Evolutionary conservation across 2,329 filamentous ascomycete genomes (phyloP).

Genomic region (Lachnellula hyalina): DNA sequence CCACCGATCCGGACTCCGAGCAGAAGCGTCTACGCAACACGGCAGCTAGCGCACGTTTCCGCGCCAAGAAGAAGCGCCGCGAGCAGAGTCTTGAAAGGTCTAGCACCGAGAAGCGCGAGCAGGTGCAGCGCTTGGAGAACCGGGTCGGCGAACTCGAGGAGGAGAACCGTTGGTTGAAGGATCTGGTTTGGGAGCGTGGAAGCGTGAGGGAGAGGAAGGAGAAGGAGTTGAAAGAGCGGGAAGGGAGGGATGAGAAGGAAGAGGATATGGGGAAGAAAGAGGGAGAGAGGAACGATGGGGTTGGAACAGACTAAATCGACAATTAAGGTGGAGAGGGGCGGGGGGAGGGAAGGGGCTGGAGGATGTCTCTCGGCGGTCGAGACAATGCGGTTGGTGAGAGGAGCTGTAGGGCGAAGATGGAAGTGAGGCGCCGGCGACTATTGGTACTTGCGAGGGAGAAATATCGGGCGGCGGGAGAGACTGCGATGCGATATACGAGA

Average conservation of each 20-base stretch:
- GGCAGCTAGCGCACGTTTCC: conserved; percentile 80
- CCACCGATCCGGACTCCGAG: conserved; percentile 17
- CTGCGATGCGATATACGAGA: background rate
- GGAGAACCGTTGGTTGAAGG: conserved; percentile 76
- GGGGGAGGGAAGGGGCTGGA: background rate
- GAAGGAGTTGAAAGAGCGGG: background rate
- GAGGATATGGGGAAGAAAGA: conserved; percentile 1
- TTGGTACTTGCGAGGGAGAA: background rate
- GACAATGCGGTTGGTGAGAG: background rate
- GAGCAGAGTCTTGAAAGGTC: conserved; percentile 77
- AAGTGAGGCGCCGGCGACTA: too few species aligned
- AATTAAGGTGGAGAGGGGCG: background rate
- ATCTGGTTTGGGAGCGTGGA: conserved; percentile 64
- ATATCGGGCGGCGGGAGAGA: background rate
- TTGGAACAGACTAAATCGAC: background rate
- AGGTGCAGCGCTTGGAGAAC: conserved; percentile 65
- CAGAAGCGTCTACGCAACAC: conserved; percentile 78
- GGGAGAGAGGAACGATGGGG: conserved; percentile 5
- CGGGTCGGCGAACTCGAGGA: conserved; percentile 59
- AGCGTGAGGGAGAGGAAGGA: conserved; percentile 2
- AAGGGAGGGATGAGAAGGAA: background rate
- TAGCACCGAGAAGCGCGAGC: conserved; percentile 75
- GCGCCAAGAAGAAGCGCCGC: conserved; percentile 91
- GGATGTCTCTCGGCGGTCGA: background rate
- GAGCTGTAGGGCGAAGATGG: too few species aligned